Evolutionary conservation across 2,329 filamentous ascomycete species (phyloP), one percentile per base, ranked within the genome.

Genomic region (Talaromyces islandicus): DNA sequence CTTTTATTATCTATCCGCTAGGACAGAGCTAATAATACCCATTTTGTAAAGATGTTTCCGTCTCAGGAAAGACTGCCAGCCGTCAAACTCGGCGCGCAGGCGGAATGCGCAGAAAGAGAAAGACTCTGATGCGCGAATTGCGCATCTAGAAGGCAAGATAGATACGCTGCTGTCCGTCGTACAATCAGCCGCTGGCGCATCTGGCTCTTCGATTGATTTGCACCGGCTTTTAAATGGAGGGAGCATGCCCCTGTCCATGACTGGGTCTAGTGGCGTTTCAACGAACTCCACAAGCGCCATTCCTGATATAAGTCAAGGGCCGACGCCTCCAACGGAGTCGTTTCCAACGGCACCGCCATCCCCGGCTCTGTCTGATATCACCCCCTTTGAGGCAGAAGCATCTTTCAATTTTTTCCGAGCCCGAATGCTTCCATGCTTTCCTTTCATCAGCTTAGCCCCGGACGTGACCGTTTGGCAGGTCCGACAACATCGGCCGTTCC

Each of bases 121-220:
- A 55, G 68, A 66, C 54, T 70, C 72, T 1, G 66, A 69, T 55
- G 63, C 55, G 21, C 69, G 70, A 35, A 75, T 77, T 53, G 67
- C 71, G 43, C 64, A 70, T n/a, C 68, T 77, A 11, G 74, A 77
- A 64, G 65, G 67, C 57, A 72, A 68, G 56, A 67, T 76, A 54
- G 68, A 72, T 25, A 66, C 57, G 7, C 59, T 76, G n/a, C 59
- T 74, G 24, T 69, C 71, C 11, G 58, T 67, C 17, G 65, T 75
- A 60, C 66, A 71, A 52, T 66, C 70, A 21, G 60, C 69, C 21
- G 56, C 67, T 57, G 30, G 14, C 32, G 53, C 58, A 7, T 48
- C 54, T 21, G 54, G 48, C 50, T 56, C 52, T 32, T 58, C 60
- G 5, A 52, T 63, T 17, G 50, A 57, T 1, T 30, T 56, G 51